Evolutionary conservation across 176 grass and related monocot genomes (phyloP).

Genomic region (Bothriochloa decipiens): DNA sequence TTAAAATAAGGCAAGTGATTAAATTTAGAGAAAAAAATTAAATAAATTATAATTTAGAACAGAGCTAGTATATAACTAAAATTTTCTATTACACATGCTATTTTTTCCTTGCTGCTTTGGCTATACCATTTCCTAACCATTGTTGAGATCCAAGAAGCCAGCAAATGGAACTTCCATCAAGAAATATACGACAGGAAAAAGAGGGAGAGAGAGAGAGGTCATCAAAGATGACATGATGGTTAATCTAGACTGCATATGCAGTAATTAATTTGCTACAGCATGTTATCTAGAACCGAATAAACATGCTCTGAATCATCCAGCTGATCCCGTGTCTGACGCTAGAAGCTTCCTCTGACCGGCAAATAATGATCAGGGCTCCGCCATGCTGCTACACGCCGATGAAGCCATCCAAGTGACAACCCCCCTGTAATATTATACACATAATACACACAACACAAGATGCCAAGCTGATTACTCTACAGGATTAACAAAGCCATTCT

Average conservation of each 20-base stretch:
- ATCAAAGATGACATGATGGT: not conserved
- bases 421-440: not conserved
- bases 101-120: not conserved
- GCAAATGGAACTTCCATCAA: not conserved
- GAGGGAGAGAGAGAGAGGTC: not conserved
- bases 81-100: not conserved
- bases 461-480: constrained; percentile 39
- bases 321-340: constrained; percentile 35
- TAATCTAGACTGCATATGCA: not conserved
- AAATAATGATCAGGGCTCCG: constrained; percentile 12
- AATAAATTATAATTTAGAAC: no score
- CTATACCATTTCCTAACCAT: not conserved
- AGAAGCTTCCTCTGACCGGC: constrained; percentile 43
- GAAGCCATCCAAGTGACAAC: constrained; percentile 20
- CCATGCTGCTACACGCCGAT: not conserved
- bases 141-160: not conserved
- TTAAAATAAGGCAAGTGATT: no score
- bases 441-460: not conserved
- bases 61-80: no score
- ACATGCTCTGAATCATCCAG: not conserved
- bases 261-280: not conserved
- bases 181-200: not conserved
- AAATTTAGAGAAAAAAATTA: no score
- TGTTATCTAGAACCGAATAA: not conserved
- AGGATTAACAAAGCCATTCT: constrained; percentile 26